Evolutionary conservation across 345 rosid genomes (phyloP), one percentile per base, ranked within the genome.

Genomic region (Gossypium longicalyx): DNA sequence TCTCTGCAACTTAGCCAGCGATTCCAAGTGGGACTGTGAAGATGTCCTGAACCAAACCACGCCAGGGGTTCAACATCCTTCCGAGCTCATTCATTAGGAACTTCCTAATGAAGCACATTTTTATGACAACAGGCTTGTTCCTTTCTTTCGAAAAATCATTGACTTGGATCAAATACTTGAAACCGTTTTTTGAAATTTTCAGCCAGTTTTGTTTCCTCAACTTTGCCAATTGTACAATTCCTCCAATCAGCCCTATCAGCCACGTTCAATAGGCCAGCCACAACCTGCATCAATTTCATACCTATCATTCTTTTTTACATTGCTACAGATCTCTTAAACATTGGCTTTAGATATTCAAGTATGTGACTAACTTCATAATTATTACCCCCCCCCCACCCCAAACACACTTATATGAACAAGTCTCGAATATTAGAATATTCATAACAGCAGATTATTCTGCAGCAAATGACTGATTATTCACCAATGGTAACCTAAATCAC

Each of bases 221-320:
- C 97, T 84, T 87, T 89, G 85, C 83, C 80, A 34, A 84, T 80
- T 54, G 79, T 79, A 82, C 94, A 92, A 74, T 85, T 87, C 77
- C 89, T 91, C 98, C 98, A 92, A 72, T 94, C 97, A 44, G 97
- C 97, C 64, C 80, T 88, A 56, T 90, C 91, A 27, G 97, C 89
- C 73, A 87, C 85, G 85, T 88, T 92, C 75, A 92, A 79, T 79
- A 94, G 78, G 61, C 97, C 98, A 63, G 98, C 92, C 73, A 94
- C 74, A 71, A 94, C 98, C 98, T 92, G 91, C 79, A 77, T 61
- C 65, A 78, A 51, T 75, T 58, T 62, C n/a, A 52, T 54, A 51
- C 51, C 41, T 2, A 52, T 69, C 60, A 29, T 16, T 27, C 45
- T 17, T 51, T 51, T 69, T 25, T 25, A 2, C 59, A 49, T 17